Percentiles rank a stretch among this genome's conserved stretches.
These are phyloP conservation scores for Kentomonas sorsogonicus DNA, from an alignment of 208 protist species.

Conservation along the genomic window DNA sequence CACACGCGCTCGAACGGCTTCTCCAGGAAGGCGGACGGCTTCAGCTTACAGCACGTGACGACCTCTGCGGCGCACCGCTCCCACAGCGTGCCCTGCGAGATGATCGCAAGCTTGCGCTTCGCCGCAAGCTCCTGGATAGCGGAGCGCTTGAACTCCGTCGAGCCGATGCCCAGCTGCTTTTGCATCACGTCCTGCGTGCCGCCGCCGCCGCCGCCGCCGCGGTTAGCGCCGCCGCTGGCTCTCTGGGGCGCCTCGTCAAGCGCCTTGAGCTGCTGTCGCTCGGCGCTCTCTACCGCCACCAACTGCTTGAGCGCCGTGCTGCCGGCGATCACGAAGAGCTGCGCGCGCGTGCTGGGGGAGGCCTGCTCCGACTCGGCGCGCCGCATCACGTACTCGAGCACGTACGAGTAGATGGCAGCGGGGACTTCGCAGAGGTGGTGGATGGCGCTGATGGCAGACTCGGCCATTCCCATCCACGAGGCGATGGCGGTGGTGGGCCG, in stretches of 20 bases:
- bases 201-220: slow-evolving; percentile 12
- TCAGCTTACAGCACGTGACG: slow-evolving; percentile 48
- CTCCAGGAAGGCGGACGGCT: slow-evolving; percentile 25
- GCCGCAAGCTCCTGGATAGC: slow-evolving; percentile 75
- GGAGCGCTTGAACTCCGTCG: slow-evolving; percentile 72
- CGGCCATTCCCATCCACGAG: slow-evolving; percentile 77
- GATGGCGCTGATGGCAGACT: slow-evolving; percentile 61
- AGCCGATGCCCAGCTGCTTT: slow-evolving; percentile 80
- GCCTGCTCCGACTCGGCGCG: slow-evolving; percentile 10
- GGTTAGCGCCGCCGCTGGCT: neutral
- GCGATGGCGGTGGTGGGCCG: slow-evolving; percentile 57
- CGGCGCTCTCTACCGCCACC: slow-evolving; percentile 69
- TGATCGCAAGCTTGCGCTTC: slow-evolving; percentile 59
- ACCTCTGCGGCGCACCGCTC: slow-evolving; percentile 41
- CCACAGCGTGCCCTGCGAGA: slow-evolving; percentile 75
- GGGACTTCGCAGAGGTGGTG: slow-evolving; percentile 74
- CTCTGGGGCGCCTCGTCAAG: slow-evolving; percentile 39
- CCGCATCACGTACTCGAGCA: slow-evolving; percentile 57
- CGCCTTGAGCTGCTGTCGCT: slow-evolving; percentile 70
- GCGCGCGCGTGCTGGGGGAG: slow-evolving; percentile 43
- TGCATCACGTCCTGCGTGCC: slow-evolving; percentile 69
- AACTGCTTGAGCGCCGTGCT: slow-evolving; percentile 83
- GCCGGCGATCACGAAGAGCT: slow-evolving; percentile 72
- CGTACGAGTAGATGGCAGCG: slow-evolving; percentile 67
- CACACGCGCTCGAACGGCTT: slow-evolving; percentile 63